Percentiles rank a stretch among this genome's conserved stretches.
These are phyloP conservation scores for Irpex sp. DNA, from an alignment of 1,284 basidiomycete genomes.

Conservation along the genomic window DNA sequence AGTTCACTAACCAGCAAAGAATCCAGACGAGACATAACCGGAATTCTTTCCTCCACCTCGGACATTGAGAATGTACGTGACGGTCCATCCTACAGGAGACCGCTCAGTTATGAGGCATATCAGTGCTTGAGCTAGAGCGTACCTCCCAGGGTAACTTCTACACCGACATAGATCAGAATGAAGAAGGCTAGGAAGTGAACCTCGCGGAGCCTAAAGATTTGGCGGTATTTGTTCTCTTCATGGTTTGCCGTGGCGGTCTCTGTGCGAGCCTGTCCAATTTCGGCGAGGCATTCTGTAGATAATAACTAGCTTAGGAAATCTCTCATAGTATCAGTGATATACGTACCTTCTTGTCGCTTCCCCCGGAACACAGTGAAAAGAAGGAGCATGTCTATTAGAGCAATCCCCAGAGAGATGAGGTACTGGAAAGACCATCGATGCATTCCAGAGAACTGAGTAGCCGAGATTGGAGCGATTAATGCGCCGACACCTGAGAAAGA, in stretches of 20 bases:
- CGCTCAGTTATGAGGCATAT: too few relatives aligned
- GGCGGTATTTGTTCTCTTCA: conserved; percentile 30
- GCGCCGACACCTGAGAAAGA: conserved; percentile 47
- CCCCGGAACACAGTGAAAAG: conserved; percentile 48
- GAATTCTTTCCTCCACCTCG: conserved; percentile 42
- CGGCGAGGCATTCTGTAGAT: conserved; percentile 25
- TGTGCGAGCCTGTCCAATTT: conserved; percentile 25
- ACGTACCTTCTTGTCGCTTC: conserved; percentile 48
- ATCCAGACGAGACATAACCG: conserved; percentile 47
- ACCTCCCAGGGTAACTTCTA: conserved; percentile 45
- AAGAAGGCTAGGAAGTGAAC: conserved; percentile 41
- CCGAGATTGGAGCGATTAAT: conserved; percentile 50
- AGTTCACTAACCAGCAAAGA: conserved; percentile 41
- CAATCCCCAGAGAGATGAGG: conserved; percentile 52
- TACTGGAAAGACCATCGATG: conserved; percentile 60
- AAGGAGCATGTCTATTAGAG: conserved; percentile 37
- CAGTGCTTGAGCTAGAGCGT: conserved; percentile 4
- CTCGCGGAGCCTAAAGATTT: conserved; percentile 31
- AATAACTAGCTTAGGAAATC: neutral
- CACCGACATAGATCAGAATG: conserved; percentile 41
- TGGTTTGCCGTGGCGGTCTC: conserved; percentile 10
- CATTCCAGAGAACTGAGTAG: conserved; percentile 55
- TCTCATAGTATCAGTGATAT: neutral
- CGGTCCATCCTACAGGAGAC: conserved; percentile 35
- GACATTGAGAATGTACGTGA: conserved; percentile 42